Base-by-base conservation (phyloP, 768 basidiomycete genomes). In the Sporobolomyces pararoseus region DNA sequence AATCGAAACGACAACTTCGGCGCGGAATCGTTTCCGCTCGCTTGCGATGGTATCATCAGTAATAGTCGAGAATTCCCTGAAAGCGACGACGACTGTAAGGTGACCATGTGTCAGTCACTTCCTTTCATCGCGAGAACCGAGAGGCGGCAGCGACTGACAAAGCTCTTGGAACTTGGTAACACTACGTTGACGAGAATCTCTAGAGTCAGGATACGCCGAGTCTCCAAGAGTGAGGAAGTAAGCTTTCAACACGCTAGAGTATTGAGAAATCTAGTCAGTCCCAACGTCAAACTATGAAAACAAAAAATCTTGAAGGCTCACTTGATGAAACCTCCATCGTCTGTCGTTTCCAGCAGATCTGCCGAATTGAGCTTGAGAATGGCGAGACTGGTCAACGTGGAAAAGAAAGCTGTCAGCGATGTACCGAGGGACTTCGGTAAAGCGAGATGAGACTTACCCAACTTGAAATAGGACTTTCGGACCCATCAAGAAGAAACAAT, bases 391-490 rank as follows among this genome's bases (percentile, higher is more conserved):
- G n/a, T 29, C 53, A 54, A 32, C 27, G 9, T 14, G 29, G 17
- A 19, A 32, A 52, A 14, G 25, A n/a, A 19, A 16, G 31, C 50
- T 27, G 25, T 29, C n/a, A n/a, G n/a, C n/a, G n/a, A n/a, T n/a
- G n/a, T n/a, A n/a, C n/a, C n/a, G n/a, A n/a, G n/a, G n/a, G n/a
- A n/a, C n/a, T n/a, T n/a, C n/a, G n/a, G 7, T 12, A 14, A 9
- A 34, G 21, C 3, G 17, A 54, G 35, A 21, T 17, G 31, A 4
- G 12, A 81, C 88, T 79, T 78, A 93, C 91, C 93, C 95, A 63
- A 99, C 91, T 85, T 99, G 96, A 83, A 99, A 99, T 49, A 99
- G 81, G 2, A 99, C 96, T 76, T 95, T 98, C 0, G 94, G 91
- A 0, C 96, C 96, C 95, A 99, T 97, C 75, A 92, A 93, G 81